Evolutionary conservation across 163 green algal species (phyloP).

Genomic region (Scenedesmus sp.): DNA sequence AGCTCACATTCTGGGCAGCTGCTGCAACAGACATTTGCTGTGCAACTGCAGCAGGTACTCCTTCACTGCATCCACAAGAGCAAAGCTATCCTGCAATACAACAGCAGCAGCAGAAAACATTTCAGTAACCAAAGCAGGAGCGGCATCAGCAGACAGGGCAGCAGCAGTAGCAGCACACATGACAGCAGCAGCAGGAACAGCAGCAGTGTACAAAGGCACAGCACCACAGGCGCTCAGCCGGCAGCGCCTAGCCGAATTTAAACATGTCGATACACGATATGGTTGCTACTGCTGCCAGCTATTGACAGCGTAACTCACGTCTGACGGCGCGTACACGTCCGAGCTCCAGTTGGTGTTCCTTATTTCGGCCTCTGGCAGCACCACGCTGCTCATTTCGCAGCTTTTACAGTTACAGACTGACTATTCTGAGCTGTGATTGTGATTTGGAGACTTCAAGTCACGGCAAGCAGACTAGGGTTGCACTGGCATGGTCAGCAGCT

Average conservation of each 20-base stretch:
- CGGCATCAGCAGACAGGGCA: neutral
- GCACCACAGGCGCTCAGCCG: neutral
- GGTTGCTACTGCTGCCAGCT: neutral
- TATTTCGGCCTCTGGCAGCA: slow-evolving; percentile 20
- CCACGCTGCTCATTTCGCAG: neutral
- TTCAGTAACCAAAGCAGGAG: neutral
- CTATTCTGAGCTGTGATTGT: neutral
- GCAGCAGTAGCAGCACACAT: neutral
- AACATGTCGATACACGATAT: too few species aligned
- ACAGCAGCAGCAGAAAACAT: neutral
- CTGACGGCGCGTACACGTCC: slow-evolving; percentile 44
- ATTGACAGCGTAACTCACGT: slow-evolving; percentile 3
- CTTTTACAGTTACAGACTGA: neutral
- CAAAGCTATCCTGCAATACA: slow-evolving; percentile 24
- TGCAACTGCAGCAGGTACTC: neutral
- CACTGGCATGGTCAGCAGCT: too few species aligned
- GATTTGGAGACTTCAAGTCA: too few species aligned
- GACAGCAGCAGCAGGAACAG: neutral
- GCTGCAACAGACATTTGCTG: neutral
- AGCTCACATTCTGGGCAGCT: slow-evolving; percentile 14
- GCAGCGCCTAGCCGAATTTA: too few species aligned
- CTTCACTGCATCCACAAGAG: slow-evolving; percentile 29
- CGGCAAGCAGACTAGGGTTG: too few species aligned
- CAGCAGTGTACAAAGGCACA: neutral
- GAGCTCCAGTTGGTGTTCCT: neutral